Evolutionary conservation across 768 basidiomycete species (phyloP).

Genomic region (Hysterangium stoloniferum): DNA sequence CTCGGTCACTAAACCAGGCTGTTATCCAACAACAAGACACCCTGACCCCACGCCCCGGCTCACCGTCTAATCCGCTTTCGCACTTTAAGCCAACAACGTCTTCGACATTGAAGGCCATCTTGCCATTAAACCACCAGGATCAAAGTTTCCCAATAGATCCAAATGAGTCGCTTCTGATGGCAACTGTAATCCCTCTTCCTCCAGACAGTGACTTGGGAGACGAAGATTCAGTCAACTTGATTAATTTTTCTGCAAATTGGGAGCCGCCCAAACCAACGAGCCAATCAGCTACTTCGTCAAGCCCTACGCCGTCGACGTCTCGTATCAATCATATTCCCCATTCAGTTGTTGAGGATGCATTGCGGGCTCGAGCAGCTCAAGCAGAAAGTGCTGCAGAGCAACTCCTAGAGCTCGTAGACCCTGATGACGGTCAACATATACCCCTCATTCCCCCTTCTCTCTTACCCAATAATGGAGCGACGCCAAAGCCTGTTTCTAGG

Average conservation of each 20-base stretch:
- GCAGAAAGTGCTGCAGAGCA: constrained; percentile 90
- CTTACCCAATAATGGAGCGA: constrained; percentile 27
- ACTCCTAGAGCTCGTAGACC: constrained; percentile 77
- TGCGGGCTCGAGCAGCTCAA: constrained; percentile 83
- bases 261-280: constrained; percentile 37
- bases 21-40: background rate
- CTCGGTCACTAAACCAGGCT: background rate
- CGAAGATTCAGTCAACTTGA: constrained; percentile 47
- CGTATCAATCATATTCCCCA: constrained; percentile 33
- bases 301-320: constrained; percentile 41
- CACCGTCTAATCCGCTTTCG: background rate
- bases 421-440: constrained; percentile 46
- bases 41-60: background rate
- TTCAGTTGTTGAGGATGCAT: constrained; percentile 70
- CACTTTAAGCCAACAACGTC: background rate
- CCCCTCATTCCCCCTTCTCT: constrained; percentile 51
- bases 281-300: constrained; percentile 22
- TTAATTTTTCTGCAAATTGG: constrained; percentile 69
- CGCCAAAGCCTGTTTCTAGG: constrained; percentile 29
- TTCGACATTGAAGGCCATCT: background rate
- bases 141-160: background rate
- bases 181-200: constrained; percentile 68
- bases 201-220: constrained; percentile 64
- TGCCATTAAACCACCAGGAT: background rate
- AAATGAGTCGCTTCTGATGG: constrained; percentile 59